Percentiles rank a stretch among this genome's conserved stretches.
Conservation (phyloP, 352 stramenopile genomes). For the Porosira glacialis region DNA sequence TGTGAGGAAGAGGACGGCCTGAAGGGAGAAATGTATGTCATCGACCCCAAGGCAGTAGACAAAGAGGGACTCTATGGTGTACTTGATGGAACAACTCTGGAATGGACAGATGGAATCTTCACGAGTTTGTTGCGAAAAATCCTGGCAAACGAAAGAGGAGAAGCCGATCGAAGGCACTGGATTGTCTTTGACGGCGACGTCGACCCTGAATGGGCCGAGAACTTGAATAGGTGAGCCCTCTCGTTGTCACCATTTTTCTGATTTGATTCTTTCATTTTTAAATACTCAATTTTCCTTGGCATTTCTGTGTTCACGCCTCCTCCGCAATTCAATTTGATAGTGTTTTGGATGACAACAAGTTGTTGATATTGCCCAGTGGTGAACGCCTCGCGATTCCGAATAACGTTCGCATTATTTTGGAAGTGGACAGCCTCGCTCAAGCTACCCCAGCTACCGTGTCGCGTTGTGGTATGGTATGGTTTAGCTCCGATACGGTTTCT, state of each 20-base stretch:
- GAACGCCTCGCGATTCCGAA: slow-evolving; percentile 96
- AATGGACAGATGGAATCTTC: slow-evolving; percentile 99
- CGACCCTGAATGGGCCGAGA: slow-evolving; percentile 99
- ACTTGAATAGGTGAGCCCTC: slow-evolving; percentile 80
- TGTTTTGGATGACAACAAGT: slow-evolving; percentile 99
- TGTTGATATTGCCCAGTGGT: slow-evolving; percentile 97
- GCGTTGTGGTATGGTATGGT: slow-evolving; percentile 99
- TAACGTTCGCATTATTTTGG: slow-evolving; percentile 99
- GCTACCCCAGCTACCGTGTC: slow-evolving; percentile 98
- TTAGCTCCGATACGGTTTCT: slow-evolving; percentile 93
- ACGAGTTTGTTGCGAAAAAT: slow-evolving; percentile 84
- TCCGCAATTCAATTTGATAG: slow-evolving; percentile 62
- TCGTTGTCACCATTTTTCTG: slow-evolving; percentile 1
- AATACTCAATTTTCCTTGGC: too few species aligned
- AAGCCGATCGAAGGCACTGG: slow-evolving; percentile 91
- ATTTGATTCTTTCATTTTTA: too few species aligned
- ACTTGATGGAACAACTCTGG: slow-evolving; percentile 98
- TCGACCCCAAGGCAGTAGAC: slow-evolving; percentile 98
- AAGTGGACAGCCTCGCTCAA: slow-evolving; percentile 98
- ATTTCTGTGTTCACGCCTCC: too few species aligned
- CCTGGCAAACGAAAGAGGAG: slow-evolving; percentile 95
- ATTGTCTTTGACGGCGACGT: slow-evolving; percentile 99
- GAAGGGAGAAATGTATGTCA: slow-evolving; percentile 96
- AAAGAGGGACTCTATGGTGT: slow-evolving; percentile 98
- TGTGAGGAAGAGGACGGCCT: slow-evolving; percentile 92